Evolutionary conservation across 768 basidiomycete species (phyloP).

Genomic region (Suillus americanus): DNA sequence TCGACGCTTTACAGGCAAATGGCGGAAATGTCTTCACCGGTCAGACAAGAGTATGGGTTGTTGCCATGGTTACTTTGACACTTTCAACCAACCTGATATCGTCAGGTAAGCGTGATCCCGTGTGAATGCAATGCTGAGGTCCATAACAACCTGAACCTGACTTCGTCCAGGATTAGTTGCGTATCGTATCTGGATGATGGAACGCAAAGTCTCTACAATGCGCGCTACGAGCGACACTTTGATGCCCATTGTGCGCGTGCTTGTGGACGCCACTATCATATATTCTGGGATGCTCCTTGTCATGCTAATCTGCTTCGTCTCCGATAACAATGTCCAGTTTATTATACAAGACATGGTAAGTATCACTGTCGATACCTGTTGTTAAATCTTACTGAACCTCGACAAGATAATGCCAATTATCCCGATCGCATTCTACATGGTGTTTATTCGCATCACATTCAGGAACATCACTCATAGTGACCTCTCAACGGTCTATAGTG

Average conservation of each 20-base stretch:
- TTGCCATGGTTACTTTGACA: constrained; percentile 1
- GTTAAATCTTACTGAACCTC: neutral
- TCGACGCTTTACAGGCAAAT: too few species aligned
- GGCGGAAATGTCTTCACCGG: too few species aligned
- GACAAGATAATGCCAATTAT: constrained; percentile 7
- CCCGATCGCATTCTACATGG: constrained; percentile 12
- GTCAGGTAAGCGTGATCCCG: constrained; percentile 4
- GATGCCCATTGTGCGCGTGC: constrained; percentile 4
- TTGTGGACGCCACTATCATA: constrained; percentile 8
- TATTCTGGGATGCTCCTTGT: constrained; percentile 6
- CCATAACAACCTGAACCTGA: neutral
- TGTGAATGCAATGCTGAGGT: too few species aligned
- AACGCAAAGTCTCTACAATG: neutral
- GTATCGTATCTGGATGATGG: constrained; percentile 10
- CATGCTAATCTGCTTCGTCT: constrained; percentile 8
- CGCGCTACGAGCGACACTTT: neutral
- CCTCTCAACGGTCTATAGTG: too few species aligned
- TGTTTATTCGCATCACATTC: constrained; percentile 2
- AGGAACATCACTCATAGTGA: too few species aligned
- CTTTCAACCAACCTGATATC: constrained; percentile 5
- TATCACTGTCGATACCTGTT: neutral
- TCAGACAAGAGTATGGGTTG: constrained; percentile 1
- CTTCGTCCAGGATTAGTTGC: constrained; percentile 4
- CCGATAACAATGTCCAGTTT: neutral
- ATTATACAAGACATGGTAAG: constrained; percentile 6